A percentile compares a stretch with the other conserved stretches of the same genome.
These are phyloP conservation scores for Cystobasidium ongulense DNA, from an alignment of 768 basidiomycete genomes.

Conservation along the genomic window DNA sequence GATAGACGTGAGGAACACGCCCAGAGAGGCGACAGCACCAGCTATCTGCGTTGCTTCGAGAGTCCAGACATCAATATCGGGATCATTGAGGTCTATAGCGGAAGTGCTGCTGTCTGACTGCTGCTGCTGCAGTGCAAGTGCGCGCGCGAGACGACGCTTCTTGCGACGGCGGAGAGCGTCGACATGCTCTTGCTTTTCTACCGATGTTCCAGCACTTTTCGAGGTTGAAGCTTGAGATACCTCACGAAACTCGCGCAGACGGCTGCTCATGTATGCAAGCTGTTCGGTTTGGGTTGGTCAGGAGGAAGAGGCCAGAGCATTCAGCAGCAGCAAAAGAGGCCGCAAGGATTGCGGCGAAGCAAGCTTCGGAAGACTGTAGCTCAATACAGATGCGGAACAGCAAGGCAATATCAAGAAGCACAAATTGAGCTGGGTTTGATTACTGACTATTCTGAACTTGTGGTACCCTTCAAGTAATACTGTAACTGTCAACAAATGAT, in stretches of 20 bases:
- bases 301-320: not conserved
- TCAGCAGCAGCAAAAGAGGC: too few relatives aligned
- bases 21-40: slow-evolving; percentile 27
- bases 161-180: slow-evolving; percentile 16
- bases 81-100: slow-evolving; percentile 17
- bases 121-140: not conserved
- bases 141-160: not conserved
- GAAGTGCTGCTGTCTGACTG: slow-evolving; percentile 10
- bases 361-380: too few relatives aligned
- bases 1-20: slow-evolving; percentile 58
- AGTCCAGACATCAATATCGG: slow-evolving; percentile 28
- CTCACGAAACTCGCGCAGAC: not conserved
- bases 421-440: too few relatives aligned
- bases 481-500: too few relatives aligned
- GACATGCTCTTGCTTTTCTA: not conserved
- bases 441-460: too few relatives aligned
- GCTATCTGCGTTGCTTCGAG: slow-evolving; percentile 17
- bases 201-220: not conserved
- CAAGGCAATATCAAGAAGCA: too few relatives aligned
- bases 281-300: not conserved
- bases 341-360: too few relatives aligned
- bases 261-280: not conserved
- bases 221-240: not conserved
- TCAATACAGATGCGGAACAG: too few relatives aligned
- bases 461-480: too few relatives aligned